These are phyloP conservation scores for Tritrichomonas foetus DNA, from an alignment of 208 protist genomes.

Conservation along the genomic window DNA sequence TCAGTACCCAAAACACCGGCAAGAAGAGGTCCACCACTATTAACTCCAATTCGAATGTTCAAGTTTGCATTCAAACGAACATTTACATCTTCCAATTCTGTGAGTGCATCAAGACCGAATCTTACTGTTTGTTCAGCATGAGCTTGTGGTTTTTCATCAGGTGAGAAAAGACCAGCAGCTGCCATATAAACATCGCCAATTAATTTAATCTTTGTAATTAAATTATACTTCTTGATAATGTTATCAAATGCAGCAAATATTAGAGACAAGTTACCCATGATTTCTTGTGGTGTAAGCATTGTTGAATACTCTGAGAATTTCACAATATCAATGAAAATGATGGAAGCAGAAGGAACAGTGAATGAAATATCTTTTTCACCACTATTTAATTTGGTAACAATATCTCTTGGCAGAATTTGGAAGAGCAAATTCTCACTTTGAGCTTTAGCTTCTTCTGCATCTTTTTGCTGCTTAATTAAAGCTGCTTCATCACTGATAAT, in stretches of 20 bases:
- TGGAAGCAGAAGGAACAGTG: background rate
- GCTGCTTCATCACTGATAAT: background rate
- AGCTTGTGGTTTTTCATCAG: background rate
- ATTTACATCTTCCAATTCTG: background rate
- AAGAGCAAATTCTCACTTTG: background rate
- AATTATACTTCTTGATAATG: background rate
- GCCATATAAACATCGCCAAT: conserved; percentile 39
- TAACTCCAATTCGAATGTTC: conserved; percentile 20
- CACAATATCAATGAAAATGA: conserved; percentile 35
- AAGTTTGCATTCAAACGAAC: background rate
- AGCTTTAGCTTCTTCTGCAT: background rate
- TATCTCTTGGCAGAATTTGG: conserved; percentile 23
- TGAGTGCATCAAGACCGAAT: background rate
- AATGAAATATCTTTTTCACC: conserved; percentile 40
- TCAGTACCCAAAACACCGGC: conserved; percentile 26
- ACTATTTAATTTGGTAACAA: background rate
- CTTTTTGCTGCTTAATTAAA: background rate
- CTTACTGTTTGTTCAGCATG: background rate
- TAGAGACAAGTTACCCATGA: conserved; percentile 10
- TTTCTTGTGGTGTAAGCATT: background rate
- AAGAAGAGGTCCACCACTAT: background rate
- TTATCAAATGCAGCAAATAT: conserved; percentile 8
- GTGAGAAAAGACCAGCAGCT: background rate
- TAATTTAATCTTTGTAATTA: conserved; percentile 26
- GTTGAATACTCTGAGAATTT: background rate